Base-by-base conservation (phyloP, 805 yeast genomes). In the Ogataea haglerorum region DNA sequence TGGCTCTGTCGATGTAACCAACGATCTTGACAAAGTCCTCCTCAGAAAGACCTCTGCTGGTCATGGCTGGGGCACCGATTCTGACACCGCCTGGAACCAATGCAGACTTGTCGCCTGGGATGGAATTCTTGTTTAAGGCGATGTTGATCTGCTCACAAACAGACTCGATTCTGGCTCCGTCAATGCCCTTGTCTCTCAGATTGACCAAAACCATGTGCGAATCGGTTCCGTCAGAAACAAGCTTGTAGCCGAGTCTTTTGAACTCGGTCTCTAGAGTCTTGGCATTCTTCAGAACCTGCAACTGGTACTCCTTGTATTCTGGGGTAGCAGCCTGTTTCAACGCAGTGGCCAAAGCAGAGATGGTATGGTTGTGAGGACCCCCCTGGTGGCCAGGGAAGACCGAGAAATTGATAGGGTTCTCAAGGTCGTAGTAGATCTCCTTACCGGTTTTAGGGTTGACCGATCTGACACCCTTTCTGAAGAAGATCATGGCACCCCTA, bases 311-410 rank as follows among this genome's bases (percentile, higher is more conserved):
- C 65, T 78, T 85, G 72, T 83, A 93, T 67, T 90, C 97, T 46
- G 95, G 95, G 38, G 87, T 73, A 50, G 79, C 75, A 46, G 96
- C 95, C 73, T 93, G 99, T 66, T 89, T 89, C 64, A 93, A 79
- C 38, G 99, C 98, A 50, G 90, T 93, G 13, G 98, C 97, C 58
- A 93, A 72, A 25, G 98, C 99, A 54, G 97, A 84, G 64, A 93
- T 93, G 53, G 99, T 93, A 73, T 93, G 99, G 76, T 93, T 93
- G 72, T 93, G 98, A 58, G 99, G 99, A 65, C 99, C 99, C 75
- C 99, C 99, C 75, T 93, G 99, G 70, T 93, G 99, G 54, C 96
- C 99, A 59, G 99, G 99, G 91, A 93, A 93, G 40, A 93, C 99
- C 8, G 97, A 89, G 68, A 93, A 93, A 77, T 93, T 93, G 70